Evolutionary conservation across 1,284 basidiomycete genomes (phyloP).

Genomic region (Laetiporus sulphureus): DNA sequence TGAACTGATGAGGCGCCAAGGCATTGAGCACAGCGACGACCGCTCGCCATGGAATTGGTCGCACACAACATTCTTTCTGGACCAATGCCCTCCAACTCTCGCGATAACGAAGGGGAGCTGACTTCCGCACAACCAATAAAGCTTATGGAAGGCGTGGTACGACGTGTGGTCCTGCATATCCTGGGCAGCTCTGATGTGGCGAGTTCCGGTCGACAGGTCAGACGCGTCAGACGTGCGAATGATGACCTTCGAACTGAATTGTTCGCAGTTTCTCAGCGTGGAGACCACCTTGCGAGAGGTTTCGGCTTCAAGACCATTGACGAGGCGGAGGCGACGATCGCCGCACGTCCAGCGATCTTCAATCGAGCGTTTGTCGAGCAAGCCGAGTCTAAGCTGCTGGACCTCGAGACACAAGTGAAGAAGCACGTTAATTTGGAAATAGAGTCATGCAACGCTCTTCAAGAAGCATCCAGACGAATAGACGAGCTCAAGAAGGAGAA

Average conservation of each 20-base stretch:
- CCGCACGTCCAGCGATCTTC: conserved; percentile 7
- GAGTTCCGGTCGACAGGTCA: no score
- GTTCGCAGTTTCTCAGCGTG: conserved; percentile 17
- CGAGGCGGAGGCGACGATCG: conserved; percentile 15
- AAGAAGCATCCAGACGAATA: conserved; percentile 13
- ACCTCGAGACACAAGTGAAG: conserved; percentile 14
- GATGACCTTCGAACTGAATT: conserved; percentile 15
- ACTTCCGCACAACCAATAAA: no score
- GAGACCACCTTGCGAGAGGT: conserved; percentile 16
- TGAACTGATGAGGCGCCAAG: no score
- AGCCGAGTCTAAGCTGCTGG: conserved; percentile 13
- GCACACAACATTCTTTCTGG: no score
- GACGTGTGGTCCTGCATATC: no score
- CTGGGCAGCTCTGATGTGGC: no score
- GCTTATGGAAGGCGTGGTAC: no score
- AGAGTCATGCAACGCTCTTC: conserved; percentile 8
- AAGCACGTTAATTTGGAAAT: conserved; percentile 14
- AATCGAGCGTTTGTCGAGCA: conserved; percentile 11
- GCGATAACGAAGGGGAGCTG: no score
- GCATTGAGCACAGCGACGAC: no score
- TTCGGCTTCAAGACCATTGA: conserved; percentile 18
- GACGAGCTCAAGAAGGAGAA: conserved; percentile 13
- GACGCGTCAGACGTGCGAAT: conserved; percentile 13
- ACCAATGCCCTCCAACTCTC: no score
- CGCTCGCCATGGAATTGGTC: no score